These are phyloP conservation scores for Huiozyma sinensis DNA, from an alignment of 805 yeast genomes.

Conservation along the genomic window DNA sequence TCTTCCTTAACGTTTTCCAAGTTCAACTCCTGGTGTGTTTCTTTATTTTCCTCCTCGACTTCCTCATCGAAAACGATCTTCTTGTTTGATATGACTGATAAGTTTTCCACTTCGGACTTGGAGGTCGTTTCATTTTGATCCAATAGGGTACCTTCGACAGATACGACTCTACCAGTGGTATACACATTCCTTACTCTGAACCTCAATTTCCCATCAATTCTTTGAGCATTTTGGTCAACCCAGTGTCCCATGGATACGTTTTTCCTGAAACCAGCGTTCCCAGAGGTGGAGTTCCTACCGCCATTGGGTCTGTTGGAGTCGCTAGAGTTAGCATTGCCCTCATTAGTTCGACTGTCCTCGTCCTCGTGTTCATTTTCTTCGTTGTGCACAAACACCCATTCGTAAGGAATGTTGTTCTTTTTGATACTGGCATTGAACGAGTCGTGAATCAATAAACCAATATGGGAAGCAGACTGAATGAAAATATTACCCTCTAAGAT, in stretches of 20 bases:
- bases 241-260: slow-evolving; percentile 65
- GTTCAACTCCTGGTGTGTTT: slow-evolving; percentile 27
- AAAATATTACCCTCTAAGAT: slow-evolving; percentile 75
- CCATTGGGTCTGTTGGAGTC: not conserved
- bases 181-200: slow-evolving; percentile 66
- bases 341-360: slow-evolving; percentile 11
- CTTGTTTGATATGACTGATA: slow-evolving; percentile 40
- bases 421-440: slow-evolving; percentile 91
- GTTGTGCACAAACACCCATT: slow-evolving; percentile 76
- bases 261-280: slow-evolving; percentile 12
- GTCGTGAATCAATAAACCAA: slow-evolving; percentile 83
- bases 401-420: slow-evolving; percentile 71
- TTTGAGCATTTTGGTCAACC: slow-evolving; percentile 65
- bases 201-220: slow-evolving; percentile 71
- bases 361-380: slow-evolving; percentile 39
- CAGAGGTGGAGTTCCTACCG: not conserved
- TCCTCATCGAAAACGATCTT: slow-evolving; percentile 43
- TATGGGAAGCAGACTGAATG: slow-evolving; percentile 91
- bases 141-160: slow-evolving; percentile 79
- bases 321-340: not conserved
- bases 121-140: slow-evolving; percentile 11
- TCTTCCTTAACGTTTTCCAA: slow-evolving; percentile 25
- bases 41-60: slow-evolving; percentile 27
- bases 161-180: slow-evolving; percentile 69
- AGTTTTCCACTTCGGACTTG: slow-evolving; percentile 38